Evolutionary conservation across 805 yeast species (phyloP).

Genomic region (Saccharomycopsis guyanensis): DNA sequence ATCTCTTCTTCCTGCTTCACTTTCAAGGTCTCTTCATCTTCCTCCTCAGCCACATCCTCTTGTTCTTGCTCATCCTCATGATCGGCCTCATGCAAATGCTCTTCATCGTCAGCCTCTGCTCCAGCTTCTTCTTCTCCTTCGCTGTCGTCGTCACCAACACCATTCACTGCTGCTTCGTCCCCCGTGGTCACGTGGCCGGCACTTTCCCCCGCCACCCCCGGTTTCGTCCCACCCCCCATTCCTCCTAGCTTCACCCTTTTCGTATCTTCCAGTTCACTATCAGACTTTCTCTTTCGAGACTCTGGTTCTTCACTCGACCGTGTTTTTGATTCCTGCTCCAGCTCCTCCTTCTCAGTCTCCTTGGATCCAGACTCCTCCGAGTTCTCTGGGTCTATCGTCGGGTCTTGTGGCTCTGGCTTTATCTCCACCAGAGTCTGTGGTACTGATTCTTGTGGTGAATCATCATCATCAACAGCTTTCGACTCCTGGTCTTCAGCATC

Average conservation of each 20-base stretch:
- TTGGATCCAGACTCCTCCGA: background rate
- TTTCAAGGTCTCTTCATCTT: constrained; percentile 21
- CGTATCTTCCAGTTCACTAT: background rate
- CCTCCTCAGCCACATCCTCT: constrained; percentile 25
- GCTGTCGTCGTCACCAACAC: constrained; percentile 21
- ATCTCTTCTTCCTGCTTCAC: constrained; percentile 23
- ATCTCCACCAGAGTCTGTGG: no score
- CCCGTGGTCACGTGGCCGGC: background rate
- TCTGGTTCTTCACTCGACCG: background rate
- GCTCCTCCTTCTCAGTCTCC: constrained; percentile 7
- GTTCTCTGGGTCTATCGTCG: no score
- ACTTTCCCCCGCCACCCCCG: constrained; percentile 8
- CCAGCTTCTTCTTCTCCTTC: constrained; percentile 23
- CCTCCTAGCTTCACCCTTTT: background rate
- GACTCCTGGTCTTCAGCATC: constrained; percentile 13
- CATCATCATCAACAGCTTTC: no score
- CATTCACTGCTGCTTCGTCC: no score
- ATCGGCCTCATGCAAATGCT: constrained; percentile 20
- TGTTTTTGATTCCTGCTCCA: background rate
- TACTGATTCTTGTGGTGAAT: no score
- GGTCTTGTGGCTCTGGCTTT: no score
- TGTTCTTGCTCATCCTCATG: constrained; percentile 23
- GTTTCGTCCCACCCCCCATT: constrained; percentile 16
- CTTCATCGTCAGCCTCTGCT: constrained; percentile 22
- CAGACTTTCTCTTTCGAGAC: background rate